Percentiles rank a stretch among this genome's conserved stretches.
Conservation (phyloP, 768 basidiomycete species). For the Collybiopsis confluens region DNA sequence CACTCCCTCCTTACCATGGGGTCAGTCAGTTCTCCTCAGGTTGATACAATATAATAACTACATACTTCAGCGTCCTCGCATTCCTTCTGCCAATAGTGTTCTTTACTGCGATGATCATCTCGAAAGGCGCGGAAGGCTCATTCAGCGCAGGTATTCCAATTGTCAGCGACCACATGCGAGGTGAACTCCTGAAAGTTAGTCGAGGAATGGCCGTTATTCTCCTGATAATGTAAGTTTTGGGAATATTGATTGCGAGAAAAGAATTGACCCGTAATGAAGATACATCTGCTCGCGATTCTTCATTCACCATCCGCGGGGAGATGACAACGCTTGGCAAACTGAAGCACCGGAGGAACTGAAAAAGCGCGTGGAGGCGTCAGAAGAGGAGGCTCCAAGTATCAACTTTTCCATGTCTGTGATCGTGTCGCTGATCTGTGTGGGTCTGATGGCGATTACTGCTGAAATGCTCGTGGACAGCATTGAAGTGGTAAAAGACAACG, state of each 20-base stretch:
- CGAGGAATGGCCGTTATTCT: conserved; percentile 40
- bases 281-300: conserved; percentile 11
- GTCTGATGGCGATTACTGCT: conserved; percentile 37
- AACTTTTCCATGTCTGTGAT: conserved; percentile 36
- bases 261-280: neutral
- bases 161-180: conserved; percentile 24
- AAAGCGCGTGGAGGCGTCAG: conserved; percentile 12
- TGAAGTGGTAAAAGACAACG: conserved; percentile 21
- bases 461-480: conserved; percentile 43
- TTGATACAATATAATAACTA: too few species aligned
- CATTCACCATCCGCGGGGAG: conserved; percentile 35
- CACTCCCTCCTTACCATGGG: conserved; percentile 40
- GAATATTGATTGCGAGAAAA: neutral
- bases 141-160: conserved; percentile 9
- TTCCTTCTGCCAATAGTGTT: conserved; percentile 40
- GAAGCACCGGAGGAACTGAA: conserved; percentile 20
- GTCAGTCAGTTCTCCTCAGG: conserved; percentile 19
- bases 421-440: conserved; percentile 28
- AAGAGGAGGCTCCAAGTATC: conserved; percentile 23
- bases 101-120: conserved; percentile 31
- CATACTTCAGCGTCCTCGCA: conserved; percentile 28
- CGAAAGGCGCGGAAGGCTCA: conserved; percentile 1
- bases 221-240: conserved; percentile 27
- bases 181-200: conserved; percentile 36
- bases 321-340: conserved; percentile 36